Evolutionary conservation across 768 basidiomycete genomes (phyloP), one percentile per base, ranked within the genome.

Genomic region (Chlorophyllum brunneum): DNA sequence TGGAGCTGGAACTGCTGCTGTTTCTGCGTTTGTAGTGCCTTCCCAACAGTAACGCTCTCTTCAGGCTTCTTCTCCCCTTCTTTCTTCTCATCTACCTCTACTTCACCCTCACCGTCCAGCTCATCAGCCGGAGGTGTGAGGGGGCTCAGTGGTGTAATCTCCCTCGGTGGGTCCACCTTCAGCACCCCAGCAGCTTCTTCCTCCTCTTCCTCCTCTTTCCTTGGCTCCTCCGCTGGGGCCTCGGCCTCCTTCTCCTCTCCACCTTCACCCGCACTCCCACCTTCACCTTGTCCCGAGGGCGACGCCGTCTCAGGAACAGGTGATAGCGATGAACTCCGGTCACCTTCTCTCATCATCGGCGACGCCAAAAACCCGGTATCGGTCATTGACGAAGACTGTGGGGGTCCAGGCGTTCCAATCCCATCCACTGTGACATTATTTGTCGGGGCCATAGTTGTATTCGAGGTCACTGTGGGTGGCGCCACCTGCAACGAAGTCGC

Each of bases 141-240:
- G 56, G 88, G 87, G 58, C 84, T 88, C 62, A 91, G 79, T 2
- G 88, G 88, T 0, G 87, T 88, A 18, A 84, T 84, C 53, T 74
- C 75, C 26, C 82, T 72, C 50, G 84, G 86, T 11, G 42, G 15
- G 10, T 54, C 54, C 11, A 65, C 61, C 48, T 67, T 59, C 11
- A 63, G 66, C 43, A 58, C 61, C 45, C 61, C 58, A 38, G 52
- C 33, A 9, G 52, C 41, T 43, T 48, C 39, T 65, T 69, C 65
- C 59, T 66, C 75, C 64, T 64, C 70, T 54, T 61, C 72, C 51
- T 69, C 68, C 42, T 69, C 66, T 34, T 72, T 70, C 66, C 53
- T 68, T 54, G 55, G 65, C 43, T 59, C 61, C 46, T 69, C 67
- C 22, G 62, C 51, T 5, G 68, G 62, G n/a, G 65, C 65, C 48